Base-by-base conservation (phyloP, 1,284 basidiomycete species). In the Ganoderma lucidum region DNA sequence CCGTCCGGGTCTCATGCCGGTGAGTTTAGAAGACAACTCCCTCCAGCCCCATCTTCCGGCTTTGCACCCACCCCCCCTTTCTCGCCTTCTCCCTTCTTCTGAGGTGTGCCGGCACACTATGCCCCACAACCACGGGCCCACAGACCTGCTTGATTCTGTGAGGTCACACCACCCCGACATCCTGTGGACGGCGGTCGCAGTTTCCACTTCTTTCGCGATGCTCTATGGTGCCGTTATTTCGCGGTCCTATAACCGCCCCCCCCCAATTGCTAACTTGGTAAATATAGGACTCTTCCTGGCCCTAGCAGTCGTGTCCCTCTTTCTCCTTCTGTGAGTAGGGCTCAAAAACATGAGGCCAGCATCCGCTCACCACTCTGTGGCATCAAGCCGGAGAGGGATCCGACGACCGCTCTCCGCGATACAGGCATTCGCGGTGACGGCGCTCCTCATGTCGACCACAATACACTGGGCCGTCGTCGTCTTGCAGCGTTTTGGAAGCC, bases 51-150 rank as follows among this genome's bases (percentile, higher is more conserved):
- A 9, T 6, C 35, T 35, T 35, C 35, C 35, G 1, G 35, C 35
- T 35, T 35, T 35, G 35, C 35, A 35, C 35, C 35, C 35, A 5
- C n/a, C 10, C 23, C 28, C 23, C n/a, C 6, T 48, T n/a, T 19
- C 12, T n/a, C 23, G 10, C 12, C 23, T 51, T 51, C 6, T 9
- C 17, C 15, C 55, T 3, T 3, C 17, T 56, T 19, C 55, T 35
- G 28, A 56, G 55, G n/a, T 56, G 55, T 56, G 55, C 55, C 32
- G 55, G 55, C 55, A 56, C 55, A 56, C 55, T 35, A 56, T 56
- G 55, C 14, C 12, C 30, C 55, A 30, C 2, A 9, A 4, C 5
- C 28, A 32, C 19, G 19, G 19, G 4, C 30, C 30, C 55, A 17
- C 12, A 14, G 8, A 35, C 17, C 30, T 14, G 6, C 30, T 17